Evolutionary conservation across 352 stramenopile species (phyloP).

Genomic region (Phytophthora citrophthora): DNA sequence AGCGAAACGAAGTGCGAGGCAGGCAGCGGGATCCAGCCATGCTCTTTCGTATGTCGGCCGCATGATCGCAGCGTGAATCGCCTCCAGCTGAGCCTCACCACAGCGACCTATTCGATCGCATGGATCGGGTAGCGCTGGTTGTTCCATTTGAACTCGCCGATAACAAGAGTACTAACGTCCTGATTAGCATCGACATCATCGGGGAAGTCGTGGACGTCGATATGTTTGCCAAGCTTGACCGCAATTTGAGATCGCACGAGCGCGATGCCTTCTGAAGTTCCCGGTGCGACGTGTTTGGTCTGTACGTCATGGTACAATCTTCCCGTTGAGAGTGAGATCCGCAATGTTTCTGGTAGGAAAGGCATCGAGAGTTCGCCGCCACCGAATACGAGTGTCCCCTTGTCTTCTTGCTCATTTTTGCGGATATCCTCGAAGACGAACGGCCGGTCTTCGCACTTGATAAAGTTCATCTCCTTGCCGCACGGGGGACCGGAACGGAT

Average conservation of each 20-base stretch:
- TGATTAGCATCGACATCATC: slow-evolving; percentile 15
- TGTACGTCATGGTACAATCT: slow-evolving; percentile 74
- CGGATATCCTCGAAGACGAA: slow-evolving; percentile 78
- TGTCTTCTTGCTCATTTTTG: slow-evolving; percentile 9
- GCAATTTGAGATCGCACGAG: slow-evolving; percentile 79
- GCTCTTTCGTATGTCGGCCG: too few relatives aligned
- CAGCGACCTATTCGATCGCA: slow-evolving; percentile 40
- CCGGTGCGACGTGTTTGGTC: slow-evolving; percentile 50
- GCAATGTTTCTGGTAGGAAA: slow-evolving; percentile 60
- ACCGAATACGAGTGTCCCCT: slow-evolving; percentile 61
- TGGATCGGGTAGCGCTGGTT: slow-evolving; percentile 44
- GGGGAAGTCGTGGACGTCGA: slow-evolving; percentile 52
- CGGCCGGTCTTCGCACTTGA: slow-evolving; percentile 83
- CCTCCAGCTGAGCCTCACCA: too few relatives aligned
- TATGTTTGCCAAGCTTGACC: slow-evolving; percentile 66
- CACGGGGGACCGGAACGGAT: slow-evolving; percentile 77
- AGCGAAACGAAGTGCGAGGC: too few relatives aligned
- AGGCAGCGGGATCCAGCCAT: too few relatives aligned
- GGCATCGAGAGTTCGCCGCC: slow-evolving; percentile 61
- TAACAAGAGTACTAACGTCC: slow-evolving; percentile 12
- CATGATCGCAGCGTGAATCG: too few relatives aligned
- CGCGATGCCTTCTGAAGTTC: slow-evolving; percentile 43
- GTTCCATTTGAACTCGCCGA: slow-evolving; percentile 69
- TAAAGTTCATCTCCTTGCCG: slow-evolving; percentile 89
- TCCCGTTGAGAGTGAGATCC: slow-evolving; percentile 71